These are phyloP conservation scores for Phaeophleospora eucalypticola DNA, from an alignment of 2,329 filamentous ascomycete genomes.

Conservation along the genomic window DNA sequence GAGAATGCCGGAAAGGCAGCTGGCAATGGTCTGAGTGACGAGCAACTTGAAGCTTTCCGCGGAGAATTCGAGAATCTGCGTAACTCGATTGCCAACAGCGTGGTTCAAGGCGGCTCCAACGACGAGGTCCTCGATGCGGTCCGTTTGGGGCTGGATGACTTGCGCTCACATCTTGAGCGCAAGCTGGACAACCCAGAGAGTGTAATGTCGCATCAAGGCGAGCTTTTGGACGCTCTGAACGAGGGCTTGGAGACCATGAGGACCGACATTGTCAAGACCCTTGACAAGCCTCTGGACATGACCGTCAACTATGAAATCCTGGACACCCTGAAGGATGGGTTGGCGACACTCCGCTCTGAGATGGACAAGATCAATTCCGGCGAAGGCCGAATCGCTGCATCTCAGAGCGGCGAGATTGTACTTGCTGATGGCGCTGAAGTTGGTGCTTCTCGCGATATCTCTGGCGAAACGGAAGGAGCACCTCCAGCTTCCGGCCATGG, in stretches of 20 bases:
- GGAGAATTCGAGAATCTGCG: slow-evolving; percentile 49
- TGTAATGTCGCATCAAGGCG: slow-evolving; percentile 49
- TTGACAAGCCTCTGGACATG: slow-evolving; percentile 75
- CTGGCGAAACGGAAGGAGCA: slow-evolving; percentile 36
- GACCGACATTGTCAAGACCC: slow-evolving; percentile 67
- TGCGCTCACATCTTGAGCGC: slow-evolving; percentile 47
- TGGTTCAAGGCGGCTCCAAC: slow-evolving; percentile 40
- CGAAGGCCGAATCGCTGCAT: slow-evolving; percentile 38
- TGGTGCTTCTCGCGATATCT: slow-evolving; percentile 37
- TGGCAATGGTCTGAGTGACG: slow-evolving; percentile 39
- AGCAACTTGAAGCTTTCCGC: slow-evolving; percentile 50
- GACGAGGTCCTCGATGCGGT: slow-evolving; percentile 49
- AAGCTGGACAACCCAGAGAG: slow-evolving; percentile 53
- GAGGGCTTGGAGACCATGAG: slow-evolving; percentile 72
- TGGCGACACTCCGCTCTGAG: slow-evolving; percentile 70
- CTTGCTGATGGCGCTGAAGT: slow-evolving; percentile 52
- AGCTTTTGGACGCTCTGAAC: slow-evolving; percentile 59
- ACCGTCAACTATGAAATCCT: slow-evolving; percentile 86
- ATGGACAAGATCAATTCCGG: slow-evolving; percentile 71
- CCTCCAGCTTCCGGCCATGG: slow-evolving; percentile 30
- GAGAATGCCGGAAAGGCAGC: slow-evolving; percentile 27
- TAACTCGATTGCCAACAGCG: slow-evolving; percentile 37
- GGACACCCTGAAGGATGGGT: slow-evolving; percentile 77
- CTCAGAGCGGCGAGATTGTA: slow-evolving; percentile 53
- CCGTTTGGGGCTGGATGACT: slow-evolving; percentile 48